Conservation (phyloP, 140 eudicot species). For the Senecio squalidus region DNA sequence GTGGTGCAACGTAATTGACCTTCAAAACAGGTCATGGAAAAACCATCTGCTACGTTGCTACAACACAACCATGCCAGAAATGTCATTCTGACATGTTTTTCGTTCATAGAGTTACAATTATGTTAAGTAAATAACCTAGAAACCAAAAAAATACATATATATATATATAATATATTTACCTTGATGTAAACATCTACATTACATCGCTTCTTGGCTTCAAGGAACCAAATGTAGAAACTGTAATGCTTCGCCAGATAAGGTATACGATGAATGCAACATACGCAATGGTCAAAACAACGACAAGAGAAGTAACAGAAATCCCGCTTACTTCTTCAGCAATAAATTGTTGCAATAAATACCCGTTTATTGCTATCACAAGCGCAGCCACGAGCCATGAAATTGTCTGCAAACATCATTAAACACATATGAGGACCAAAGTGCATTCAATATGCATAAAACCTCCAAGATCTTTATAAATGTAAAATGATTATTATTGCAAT, state of each 20-base stretch:
- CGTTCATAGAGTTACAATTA: constrained; percentile 1
- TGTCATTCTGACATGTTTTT: constrained; percentile 2
- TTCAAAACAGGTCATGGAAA: neutral
- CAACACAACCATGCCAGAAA: constrained; percentile 7
- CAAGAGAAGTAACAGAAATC: constrained; percentile 26
- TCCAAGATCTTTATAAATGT: too few relatives aligned
- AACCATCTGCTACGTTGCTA: constrained; percentile 5
- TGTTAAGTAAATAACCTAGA: constrained; percentile 6
- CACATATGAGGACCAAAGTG: neutral
- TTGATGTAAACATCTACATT: constrained; percentile 7
- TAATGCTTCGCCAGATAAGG: constrained; percentile 52
- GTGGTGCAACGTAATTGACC: constrained; percentile 7
- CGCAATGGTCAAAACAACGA: constrained; percentile 43
- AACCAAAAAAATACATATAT: neutral
- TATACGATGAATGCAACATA: constrained; percentile 52
- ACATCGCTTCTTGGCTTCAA: constrained; percentile 28
- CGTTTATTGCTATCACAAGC: constrained; percentile 74
- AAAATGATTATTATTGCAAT: neutral
- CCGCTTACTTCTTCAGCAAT: constrained; percentile 67
- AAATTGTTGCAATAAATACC: constrained; percentile 70
- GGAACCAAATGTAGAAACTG: constrained; percentile 33
- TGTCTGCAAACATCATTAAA: constrained; percentile 37
- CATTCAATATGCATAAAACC: neutral
- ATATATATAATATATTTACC: constrained; percentile 1
- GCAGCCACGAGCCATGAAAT: constrained; percentile 87